A percentile compares a stretch with the other conserved stretches of the same genome.
Conservation (phyloP, 805 yeast genomes). For the Metschnikowia reukaufii region DNA sequence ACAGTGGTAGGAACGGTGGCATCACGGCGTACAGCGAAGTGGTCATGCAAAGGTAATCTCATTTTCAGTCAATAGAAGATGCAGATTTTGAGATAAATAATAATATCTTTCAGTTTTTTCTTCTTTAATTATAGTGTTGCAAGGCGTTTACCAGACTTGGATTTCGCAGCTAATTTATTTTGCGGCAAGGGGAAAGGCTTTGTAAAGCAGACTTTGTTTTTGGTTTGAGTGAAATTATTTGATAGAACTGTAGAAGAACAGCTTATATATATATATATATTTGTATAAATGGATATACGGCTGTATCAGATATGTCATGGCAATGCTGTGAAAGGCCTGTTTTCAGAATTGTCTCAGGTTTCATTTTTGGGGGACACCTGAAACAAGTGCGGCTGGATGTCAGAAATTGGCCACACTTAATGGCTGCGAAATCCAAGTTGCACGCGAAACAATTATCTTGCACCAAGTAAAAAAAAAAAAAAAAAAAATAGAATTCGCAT, state of each 20-base stretch:
- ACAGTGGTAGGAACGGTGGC: slow-evolving; percentile 10
- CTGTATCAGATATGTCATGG: not conserved
- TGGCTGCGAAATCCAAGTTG: slow-evolving; percentile 2
- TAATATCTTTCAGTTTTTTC: not conserved
- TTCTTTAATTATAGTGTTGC: not conserved
- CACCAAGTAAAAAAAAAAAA: not conserved
- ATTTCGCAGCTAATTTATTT: not conserved
- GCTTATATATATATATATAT: not conserved
- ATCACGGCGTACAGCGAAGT: slow-evolving; percentile 4
- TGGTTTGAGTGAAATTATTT: not conserved
- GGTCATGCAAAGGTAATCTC: not conserved
- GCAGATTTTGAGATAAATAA: not conserved
- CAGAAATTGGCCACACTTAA: not conserved
- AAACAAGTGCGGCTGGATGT: slow-evolving; percentile 6
- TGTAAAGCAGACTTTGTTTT: not conserved
- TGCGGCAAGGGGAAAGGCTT: not conserved
- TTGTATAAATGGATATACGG: no score
- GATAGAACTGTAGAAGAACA: not conserved
- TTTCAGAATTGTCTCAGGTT: slow-evolving; percentile 6
- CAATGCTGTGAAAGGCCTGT: not conserved
- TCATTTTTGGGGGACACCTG: slow-evolving; percentile 1
- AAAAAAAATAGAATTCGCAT: not conserved
- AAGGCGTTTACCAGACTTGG: not conserved
- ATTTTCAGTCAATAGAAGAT: no score
- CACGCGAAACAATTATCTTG: slow-evolving; percentile 3